Evolutionary conservation across 805 yeast genomes (phyloP).

Genomic region (Groenewaldozyma tartarivorans): DNA sequence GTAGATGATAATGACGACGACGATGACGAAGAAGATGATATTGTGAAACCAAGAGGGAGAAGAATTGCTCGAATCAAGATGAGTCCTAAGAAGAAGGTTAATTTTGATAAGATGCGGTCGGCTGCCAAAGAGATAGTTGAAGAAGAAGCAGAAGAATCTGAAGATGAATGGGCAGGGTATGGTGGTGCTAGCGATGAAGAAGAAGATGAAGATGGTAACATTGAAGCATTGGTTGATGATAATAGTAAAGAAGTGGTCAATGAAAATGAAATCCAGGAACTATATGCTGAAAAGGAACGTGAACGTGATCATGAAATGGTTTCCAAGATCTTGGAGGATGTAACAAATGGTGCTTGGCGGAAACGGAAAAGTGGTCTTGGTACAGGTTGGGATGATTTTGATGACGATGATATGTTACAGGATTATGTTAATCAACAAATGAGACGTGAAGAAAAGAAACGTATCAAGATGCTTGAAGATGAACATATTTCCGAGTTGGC

Average conservation of each 20-base stretch:
- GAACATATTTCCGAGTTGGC: constrained; percentile 15
- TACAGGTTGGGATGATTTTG: constrained; percentile 9
- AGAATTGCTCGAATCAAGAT: neutral
- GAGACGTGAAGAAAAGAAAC: constrained; percentile 14
- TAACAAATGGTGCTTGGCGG: constrained; percentile 20
- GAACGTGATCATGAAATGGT: constrained; percentile 16
- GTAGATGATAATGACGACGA: constrained; percentile 3
- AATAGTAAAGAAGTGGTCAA: constrained; percentile 9
- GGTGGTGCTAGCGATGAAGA: constrained; percentile 21
- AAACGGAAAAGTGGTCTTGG: constrained; percentile 10
- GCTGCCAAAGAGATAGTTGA: constrained; percentile 14
- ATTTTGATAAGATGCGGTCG: constrained; percentile 6
- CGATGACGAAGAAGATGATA: constrained; percentile 3
- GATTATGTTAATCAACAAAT: constrained; percentile 10
- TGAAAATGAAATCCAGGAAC: constrained; percentile 12
- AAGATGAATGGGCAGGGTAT: constrained; percentile 24
- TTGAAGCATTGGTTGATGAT: constrained; percentile 20
- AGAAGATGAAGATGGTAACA: constrained; percentile 12
- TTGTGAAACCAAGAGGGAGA: neutral
- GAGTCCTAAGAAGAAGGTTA: constrained; percentile 1
- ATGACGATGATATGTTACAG: constrained; percentile 12
- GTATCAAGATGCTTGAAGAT: constrained; percentile 16
- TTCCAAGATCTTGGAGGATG: constrained; percentile 19
- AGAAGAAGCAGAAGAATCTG: constrained; percentile 22
- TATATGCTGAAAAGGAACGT: constrained; percentile 15